Evolutionary conservation across 805 yeast genomes (phyloP).

Genomic region (Metschnikowia lunata): DNA sequence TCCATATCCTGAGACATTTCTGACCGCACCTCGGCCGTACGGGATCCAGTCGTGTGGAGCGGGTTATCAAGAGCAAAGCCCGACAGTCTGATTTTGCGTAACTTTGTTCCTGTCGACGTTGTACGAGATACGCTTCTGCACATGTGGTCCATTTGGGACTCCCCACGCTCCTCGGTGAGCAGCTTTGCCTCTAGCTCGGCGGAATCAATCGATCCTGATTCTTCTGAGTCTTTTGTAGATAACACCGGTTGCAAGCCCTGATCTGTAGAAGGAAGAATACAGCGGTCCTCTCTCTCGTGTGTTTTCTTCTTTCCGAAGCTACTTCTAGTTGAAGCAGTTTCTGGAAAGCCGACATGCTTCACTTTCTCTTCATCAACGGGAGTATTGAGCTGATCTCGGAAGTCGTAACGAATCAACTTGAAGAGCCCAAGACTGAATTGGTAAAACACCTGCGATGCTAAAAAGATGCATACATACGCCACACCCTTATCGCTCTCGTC

Average conservation of each 20-base stretch:
- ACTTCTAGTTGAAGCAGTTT: background rate
- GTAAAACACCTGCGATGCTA: constrained; percentile 60
- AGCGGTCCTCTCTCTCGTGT: background rate
- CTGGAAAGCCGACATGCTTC: background rate
- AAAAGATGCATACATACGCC: constrained; percentile 76
- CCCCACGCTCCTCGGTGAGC: background rate
- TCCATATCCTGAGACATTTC: constrained; percentile 31
- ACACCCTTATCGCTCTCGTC: constrained; percentile 70
- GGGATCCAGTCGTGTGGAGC: constrained; percentile 13
- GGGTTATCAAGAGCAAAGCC: constrained; percentile 10
- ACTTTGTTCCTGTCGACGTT: background rate
- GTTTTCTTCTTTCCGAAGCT: background rate
- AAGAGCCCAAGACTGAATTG: constrained; percentile 77
- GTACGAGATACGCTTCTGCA: background rate
- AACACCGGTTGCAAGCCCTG: background rate
- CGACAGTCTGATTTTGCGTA: constrained; percentile 4
- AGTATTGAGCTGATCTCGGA: constrained; percentile 35
- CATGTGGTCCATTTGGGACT: background rate
- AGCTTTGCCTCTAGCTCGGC: constrained; percentile 7
- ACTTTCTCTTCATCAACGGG: background rate
- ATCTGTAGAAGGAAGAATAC: background rate
- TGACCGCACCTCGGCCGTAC: constrained; percentile 22
- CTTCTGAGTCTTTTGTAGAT: background rate
- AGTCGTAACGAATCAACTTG: constrained; percentile 66
- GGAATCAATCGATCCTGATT: constrained; percentile 3